Conservation (phyloP, 768 basidiomycete genomes). For the Pisolithus microcarpus region DNA sequence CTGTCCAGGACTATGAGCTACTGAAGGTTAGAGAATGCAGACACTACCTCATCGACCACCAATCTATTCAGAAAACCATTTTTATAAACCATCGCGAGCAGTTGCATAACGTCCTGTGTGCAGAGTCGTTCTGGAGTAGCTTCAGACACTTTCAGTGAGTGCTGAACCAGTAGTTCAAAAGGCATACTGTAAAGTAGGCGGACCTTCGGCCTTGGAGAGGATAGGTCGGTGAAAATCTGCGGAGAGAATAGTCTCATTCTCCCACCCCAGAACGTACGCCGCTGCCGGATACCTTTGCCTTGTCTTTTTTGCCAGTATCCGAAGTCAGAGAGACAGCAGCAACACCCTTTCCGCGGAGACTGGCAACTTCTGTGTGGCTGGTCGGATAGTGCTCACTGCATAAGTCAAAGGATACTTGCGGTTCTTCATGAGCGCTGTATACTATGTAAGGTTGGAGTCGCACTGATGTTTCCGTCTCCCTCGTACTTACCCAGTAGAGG, state of each 20-base stretch:
- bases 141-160: conserved; percentile 17
- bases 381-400: conserved; percentile 1
- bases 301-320: conserved; percentile 51
- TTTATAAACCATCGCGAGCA: conserved; percentile 46
- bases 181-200: conserved; percentile 69
- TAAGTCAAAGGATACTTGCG: conserved; percentile 38
- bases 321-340: conserved; percentile 59
- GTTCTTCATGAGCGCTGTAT: conserved; percentile 72
- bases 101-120: conserved; percentile 42
- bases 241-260: not conserved
- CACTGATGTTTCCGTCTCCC: not conserved
- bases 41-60: conserved; percentile 70
- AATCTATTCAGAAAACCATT: conserved; percentile 59
- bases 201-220: conserved; percentile 47
- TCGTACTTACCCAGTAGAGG: conserved; percentile 57
- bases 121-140: conserved; percentile 75
- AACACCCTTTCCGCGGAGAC: conserved; percentile 47
- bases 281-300: conserved; percentile 37
- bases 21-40: not conserved
- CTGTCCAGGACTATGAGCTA: conserved; percentile 28
- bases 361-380: conserved; percentile 50
- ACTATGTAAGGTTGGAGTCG: not conserved
- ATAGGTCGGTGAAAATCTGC: conserved; percentile 58
- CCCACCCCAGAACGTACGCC: not conserved
- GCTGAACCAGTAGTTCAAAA: not conserved